Conservation (phyloP, 768 basidiomycete genomes). For the Ramaria sp. region DNA sequence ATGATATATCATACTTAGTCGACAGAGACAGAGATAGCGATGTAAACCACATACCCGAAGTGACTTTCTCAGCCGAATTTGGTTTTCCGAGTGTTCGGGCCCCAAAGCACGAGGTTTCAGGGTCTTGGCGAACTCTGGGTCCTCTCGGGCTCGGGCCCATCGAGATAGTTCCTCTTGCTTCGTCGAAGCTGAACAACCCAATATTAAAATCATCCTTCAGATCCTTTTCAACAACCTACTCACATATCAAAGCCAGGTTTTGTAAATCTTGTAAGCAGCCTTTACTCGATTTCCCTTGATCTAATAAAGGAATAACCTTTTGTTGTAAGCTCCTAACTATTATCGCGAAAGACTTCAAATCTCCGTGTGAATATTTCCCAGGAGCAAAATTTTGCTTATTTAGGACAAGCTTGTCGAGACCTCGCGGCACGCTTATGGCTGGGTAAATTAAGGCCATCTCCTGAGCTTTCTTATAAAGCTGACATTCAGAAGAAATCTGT, state of each 20-base stretch:
- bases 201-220: conserved; percentile 18
- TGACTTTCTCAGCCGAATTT: conserved; percentile 59
- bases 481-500: neutral
- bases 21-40: conserved; percentile 1
- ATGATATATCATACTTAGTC: conserved; percentile 8
- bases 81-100: conserved; percentile 80
- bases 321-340: conserved; percentile 33
- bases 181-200: conserved; percentile 47
- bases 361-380: conserved; percentile 24
- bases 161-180: conserved; percentile 75
- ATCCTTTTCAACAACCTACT: conserved; percentile 8
- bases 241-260: conserved; percentile 59
- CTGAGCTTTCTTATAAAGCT: neutral
- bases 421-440: conserved; percentile 11
- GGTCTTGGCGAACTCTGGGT: conserved; percentile 70
- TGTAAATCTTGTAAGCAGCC: conserved; percentile 45
- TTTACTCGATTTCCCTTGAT: conserved; percentile 28
- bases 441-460: neutral
- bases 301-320: conserved; percentile 42
- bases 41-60: conserved; percentile 42
- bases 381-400: conserved; percentile 19
- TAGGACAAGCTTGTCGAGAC: conserved; percentile 16
- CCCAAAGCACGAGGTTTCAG: conserved; percentile 67
- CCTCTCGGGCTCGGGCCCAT: conserved; percentile 66
- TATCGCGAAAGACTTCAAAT: conserved; percentile 40